Conservation (phyloP, 2,329 filamentous ascomycete genomes). For the Massarina eburnea region DNA sequence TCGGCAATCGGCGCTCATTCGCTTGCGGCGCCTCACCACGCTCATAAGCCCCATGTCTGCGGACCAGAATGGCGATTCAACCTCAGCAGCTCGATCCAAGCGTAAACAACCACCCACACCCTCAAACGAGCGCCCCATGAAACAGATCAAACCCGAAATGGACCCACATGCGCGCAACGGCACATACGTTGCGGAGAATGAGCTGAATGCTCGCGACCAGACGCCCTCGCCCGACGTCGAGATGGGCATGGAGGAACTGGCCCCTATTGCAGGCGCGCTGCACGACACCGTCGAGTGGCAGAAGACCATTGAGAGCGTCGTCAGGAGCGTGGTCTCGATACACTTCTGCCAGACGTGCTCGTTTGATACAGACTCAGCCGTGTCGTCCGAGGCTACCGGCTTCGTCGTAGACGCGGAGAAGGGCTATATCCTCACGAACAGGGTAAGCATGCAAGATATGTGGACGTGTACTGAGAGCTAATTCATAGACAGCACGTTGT, state of each 20-base stretch:
- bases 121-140: constrained; percentile 54
- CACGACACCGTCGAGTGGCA: constrained; percentile 86
- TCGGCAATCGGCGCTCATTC: constrained; percentile 3
- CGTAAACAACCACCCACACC: constrained; percentile 58
- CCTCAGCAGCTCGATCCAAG: constrained; percentile 52
- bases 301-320: constrained; percentile 89
- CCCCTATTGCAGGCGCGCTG: constrained; percentile 49
- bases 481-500: constrained; percentile 72
- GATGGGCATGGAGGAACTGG: constrained; percentile 48
- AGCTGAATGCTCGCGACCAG: constrained; percentile 19
- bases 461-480: constrained; percentile 14
- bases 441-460: constrained; percentile 22
- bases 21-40: constrained; percentile 3
- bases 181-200: constrained; percentile 21
- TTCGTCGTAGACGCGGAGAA: constrained; percentile 95
- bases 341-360: constrained; percentile 97
- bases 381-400: constrained; percentile 93
- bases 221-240: constrained; percentile 26
- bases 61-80: constrained; percentile 52
- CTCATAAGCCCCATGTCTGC: constrained; percentile 36
- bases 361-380: constrained; percentile 93
- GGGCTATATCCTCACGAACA: constrained; percentile 65
- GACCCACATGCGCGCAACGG: constrained; percentile 44
- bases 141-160: constrained; percentile 56
- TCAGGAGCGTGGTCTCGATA: constrained; percentile 96